These are phyloP conservation scores for Chondrostereum purpureum DNA, from an alignment of 1,284 basidiomycete genomes.

Conservation along the genomic window DNA sequence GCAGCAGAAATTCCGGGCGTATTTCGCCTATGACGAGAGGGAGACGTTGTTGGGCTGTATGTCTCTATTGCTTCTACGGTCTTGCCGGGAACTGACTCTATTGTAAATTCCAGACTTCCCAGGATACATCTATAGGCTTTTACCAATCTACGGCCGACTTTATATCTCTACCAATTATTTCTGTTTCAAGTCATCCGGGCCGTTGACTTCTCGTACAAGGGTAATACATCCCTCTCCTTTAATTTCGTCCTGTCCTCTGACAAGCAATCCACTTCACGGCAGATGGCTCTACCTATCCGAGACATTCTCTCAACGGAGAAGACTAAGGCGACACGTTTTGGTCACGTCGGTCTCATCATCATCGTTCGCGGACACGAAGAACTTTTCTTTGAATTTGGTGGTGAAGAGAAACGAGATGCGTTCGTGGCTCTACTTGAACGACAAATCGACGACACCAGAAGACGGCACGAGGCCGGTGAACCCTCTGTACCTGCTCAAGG, in stretches of 20 bases:
- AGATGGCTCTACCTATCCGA: slow-evolving; percentile 92
- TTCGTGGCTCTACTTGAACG: slow-evolving; percentile 72
- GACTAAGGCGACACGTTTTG: slow-evolving; percentile 84
- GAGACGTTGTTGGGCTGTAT: slow-evolving; percentile 82
- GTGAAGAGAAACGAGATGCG: slow-evolving; percentile 69
- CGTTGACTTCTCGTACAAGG: slow-evolving; percentile 69
- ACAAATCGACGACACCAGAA: slow-evolving; percentile 72
- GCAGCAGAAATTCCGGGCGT: slow-evolving; percentile 67
- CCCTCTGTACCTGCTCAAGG: slow-evolving; percentile 35
- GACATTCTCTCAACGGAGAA: slow-evolving; percentile 83
- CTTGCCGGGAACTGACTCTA: background rate
- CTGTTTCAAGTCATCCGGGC: slow-evolving; percentile 82
- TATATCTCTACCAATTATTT: slow-evolving; percentile 86
- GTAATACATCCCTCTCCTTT: no score
- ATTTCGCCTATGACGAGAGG: slow-evolving; percentile 82
- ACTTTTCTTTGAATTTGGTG: slow-evolving; percentile 90
- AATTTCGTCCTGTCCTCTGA: no score
- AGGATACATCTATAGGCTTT: slow-evolving; percentile 79
- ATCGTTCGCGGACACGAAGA: slow-evolving; percentile 96
- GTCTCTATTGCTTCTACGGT: slow-evolving; percentile 28
- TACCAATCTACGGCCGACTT: slow-evolving; percentile 82
- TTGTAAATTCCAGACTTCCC: slow-evolving; percentile 60
- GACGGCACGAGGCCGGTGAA: slow-evolving; percentile 39
- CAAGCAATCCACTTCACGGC: slow-evolving; percentile 5
- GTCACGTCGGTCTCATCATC: slow-evolving; percentile 82